Conservation (phyloP, 2,329 filamentous ascomycete species). For the Colletotrichum gigasporum region DNA sequence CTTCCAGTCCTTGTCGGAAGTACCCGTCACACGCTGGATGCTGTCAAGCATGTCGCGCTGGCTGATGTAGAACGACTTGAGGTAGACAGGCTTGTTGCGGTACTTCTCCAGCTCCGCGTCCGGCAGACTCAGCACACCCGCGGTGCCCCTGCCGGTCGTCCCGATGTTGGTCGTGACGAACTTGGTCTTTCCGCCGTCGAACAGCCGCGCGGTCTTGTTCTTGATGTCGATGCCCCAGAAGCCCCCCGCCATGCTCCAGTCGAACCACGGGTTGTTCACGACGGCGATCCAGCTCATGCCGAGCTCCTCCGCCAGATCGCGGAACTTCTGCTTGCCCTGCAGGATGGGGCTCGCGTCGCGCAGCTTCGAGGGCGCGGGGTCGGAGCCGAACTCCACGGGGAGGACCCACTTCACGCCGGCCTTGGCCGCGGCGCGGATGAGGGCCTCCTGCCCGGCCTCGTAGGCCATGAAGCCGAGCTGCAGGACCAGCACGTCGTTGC, state of each 20-base stretch:
- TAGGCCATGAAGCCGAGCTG: conserved; percentile 20
- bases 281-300: conserved; percentile 45
- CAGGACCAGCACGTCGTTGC: conserved; percentile 45
- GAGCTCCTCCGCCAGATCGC: conserved; percentile 40
- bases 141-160: conserved; percentile 57
- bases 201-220: conserved; percentile 46
- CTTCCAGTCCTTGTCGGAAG: conserved; percentile 67
- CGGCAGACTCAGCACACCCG: conserved; percentile 51
- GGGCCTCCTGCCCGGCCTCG: conserved; percentile 52
- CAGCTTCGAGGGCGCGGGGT: conserved; percentile 40
- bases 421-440: conserved; percentile 63
- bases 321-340: conserved; percentile 38
- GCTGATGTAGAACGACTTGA: conserved; percentile 66
- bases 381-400: conserved; percentile 57
- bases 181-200: conserved; percentile 64
- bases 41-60: conserved; percentile 74
- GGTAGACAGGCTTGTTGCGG: conserved; percentile 57
- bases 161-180: conserved; percentile 68
- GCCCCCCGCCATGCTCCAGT: conserved; percentile 40
- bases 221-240: conserved; percentile 43
- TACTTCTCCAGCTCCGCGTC: conserved; percentile 36
- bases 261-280: conserved; percentile 43
- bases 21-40: conserved; percentile 66
- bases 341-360: conserved; percentile 33
- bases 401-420: conserved; percentile 65